phyloP scores from a whole-genome alignment of 345 rosid genomes.

The Aegle marmelos region DNA sequence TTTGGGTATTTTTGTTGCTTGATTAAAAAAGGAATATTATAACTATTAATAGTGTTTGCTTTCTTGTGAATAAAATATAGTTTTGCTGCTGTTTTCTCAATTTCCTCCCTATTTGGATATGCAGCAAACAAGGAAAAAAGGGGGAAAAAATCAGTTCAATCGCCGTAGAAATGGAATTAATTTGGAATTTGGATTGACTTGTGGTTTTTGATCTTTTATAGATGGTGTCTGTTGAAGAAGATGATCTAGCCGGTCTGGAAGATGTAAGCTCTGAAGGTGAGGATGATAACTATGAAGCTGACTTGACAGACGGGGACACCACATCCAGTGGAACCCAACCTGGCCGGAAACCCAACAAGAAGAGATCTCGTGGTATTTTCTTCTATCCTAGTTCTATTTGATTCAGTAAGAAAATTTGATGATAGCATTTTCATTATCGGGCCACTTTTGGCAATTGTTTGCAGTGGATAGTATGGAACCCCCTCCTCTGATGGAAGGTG shows the following conservation, averaged over 20 bases:
- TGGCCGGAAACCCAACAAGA: conserved; percentile 71
- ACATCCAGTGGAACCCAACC: conserved; percentile 63
- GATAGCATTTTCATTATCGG: background rate
- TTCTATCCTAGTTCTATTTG: background rate
- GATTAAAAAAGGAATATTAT: background rate
- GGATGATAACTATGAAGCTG: conserved; percentile 97
- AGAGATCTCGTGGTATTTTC: conserved; percentile 70
- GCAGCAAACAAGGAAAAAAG: background rate
- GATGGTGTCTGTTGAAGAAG: conserved; percentile 98
- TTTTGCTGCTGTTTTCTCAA: background rate
- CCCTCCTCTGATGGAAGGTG: conserved; percentile 97
- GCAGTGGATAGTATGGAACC: conserved; percentile 72
- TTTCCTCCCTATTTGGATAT: background rate
- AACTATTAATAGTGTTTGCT: background rate
- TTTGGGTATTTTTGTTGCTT: background rate
- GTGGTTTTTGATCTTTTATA: conserved; percentile 32
- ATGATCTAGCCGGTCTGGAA: conserved; percentile 98
- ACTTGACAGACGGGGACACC: conserved; percentile 79
- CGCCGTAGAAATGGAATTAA: background rate
- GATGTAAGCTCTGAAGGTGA: conserved; percentile 95
- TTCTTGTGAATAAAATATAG: background rate
- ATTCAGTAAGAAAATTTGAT: background rate
- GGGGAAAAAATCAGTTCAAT: background rate
- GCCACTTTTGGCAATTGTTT: conserved; percentile 20
- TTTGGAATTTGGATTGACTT: background rate